phyloP scores from a whole-genome alignment of 2,329 filamentous ascomycete species.

The Claviceps sp. region DNA sequence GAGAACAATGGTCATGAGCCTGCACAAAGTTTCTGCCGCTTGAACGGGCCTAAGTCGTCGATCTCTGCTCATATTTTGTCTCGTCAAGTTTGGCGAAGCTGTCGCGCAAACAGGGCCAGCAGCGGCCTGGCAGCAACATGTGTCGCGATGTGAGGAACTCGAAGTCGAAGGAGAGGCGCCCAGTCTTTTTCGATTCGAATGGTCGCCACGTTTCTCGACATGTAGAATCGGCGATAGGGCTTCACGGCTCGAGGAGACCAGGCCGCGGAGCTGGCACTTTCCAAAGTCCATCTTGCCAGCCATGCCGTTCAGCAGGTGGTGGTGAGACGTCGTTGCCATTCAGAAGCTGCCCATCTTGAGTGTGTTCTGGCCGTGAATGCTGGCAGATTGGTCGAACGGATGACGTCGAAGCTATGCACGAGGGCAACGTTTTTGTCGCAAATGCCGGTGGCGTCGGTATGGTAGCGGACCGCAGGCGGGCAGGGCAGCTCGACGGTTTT shows the following conservation, averaged over 20 bases:
- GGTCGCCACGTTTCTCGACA: background rate
- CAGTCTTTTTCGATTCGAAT: background rate
- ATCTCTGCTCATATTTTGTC: background rate
- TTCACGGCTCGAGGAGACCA: background rate
- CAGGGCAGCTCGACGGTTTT: too few relatives aligned
- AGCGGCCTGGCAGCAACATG: background rate
- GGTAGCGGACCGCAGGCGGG: too few relatives aligned
- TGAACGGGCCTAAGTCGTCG: background rate
- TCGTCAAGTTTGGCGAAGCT: too few relatives aligned
- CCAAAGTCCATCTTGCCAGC: conserved; percentile 6
- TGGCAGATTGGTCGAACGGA: background rate
- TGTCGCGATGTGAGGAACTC: background rate
- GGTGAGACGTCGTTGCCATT: conserved; percentile 7
- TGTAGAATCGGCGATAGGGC: background rate
- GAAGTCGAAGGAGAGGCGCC: background rate
- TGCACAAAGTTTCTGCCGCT: background rate
- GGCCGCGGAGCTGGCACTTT: background rate
- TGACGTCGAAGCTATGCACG: background rate
- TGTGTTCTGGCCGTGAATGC: background rate
- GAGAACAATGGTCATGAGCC: conserved; percentile 23
- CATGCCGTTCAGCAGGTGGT: conserved; percentile 6
- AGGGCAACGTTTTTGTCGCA: background rate
- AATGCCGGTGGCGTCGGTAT: background rate
- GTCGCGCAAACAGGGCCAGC: background rate
- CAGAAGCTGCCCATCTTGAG: conserved; percentile 13